Conservation (phyloP, 345 rosid species). For the Triadica sebifera region DNA sequence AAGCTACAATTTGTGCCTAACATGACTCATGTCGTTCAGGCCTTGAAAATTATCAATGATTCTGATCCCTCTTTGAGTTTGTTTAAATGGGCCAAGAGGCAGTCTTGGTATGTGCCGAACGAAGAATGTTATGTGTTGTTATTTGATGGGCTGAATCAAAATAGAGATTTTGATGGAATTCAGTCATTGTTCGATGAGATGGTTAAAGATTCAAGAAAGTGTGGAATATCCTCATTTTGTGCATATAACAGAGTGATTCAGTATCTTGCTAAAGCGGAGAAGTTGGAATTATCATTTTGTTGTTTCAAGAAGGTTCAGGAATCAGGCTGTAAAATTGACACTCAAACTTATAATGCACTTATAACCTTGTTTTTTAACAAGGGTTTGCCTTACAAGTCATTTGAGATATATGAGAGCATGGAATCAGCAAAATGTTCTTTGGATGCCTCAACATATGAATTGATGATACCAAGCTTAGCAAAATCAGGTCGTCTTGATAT, state of each 20-base stretch:
- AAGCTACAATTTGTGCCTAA: slow-evolving; percentile 80
- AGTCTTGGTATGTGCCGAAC: slow-evolving; percentile 64
- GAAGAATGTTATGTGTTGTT: slow-evolving; percentile 66
- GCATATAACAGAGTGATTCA: slow-evolving; percentile 84
- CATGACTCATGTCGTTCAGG: slow-evolving; percentile 73
- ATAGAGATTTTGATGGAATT: slow-evolving; percentile 65
- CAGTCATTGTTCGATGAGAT: slow-evolving; percentile 75
- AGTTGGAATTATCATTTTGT: slow-evolving; percentile 76
- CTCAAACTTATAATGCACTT: slow-evolving; percentile 67
- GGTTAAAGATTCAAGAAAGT: slow-evolving; percentile 54
- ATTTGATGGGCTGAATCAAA: slow-evolving; percentile 73
- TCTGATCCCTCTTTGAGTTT: slow-evolving; percentile 66
- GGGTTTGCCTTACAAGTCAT: slow-evolving; percentile 91
- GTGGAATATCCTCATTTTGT: slow-evolving; percentile 33
- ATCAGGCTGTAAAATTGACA: slow-evolving; percentile 59
- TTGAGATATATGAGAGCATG: slow-evolving; percentile 97
- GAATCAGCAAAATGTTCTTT: slow-evolving; percentile 60
- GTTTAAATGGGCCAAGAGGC: slow-evolving; percentile 88
- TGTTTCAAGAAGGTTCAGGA: slow-evolving; percentile 89
- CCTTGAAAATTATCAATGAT: slow-evolving; percentile 65
- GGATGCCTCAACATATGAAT: slow-evolving; percentile 81
- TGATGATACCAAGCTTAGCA: slow-evolving; percentile 87
- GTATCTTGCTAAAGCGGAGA: slow-evolving; percentile 85
- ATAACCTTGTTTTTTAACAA: slow-evolving; percentile 76
- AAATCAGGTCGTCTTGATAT: slow-evolving; percentile 97